Evolutionary conservation across 2,329 filamentous ascomycete genomes (phyloP), one percentile per base, ranked within the genome.

Genomic region (Talaromyces sp.): DNA sequence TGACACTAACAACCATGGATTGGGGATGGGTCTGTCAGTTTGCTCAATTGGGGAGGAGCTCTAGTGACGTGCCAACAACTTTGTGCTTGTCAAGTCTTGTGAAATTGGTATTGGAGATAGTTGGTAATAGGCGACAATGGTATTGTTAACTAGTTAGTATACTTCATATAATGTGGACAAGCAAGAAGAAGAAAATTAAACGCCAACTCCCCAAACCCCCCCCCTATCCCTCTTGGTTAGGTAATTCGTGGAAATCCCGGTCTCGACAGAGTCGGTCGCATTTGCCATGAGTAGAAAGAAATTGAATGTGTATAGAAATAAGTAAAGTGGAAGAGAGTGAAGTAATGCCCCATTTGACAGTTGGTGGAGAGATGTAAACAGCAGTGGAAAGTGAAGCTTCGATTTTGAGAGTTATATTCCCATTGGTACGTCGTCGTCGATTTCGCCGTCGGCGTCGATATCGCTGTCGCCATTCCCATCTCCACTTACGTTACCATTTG

Each of bases 361-460:
- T 22, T 2, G 6, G 10, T 24, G 24, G 33, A 22, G 22, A 56
- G n/a, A 24, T 24, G 45, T 3, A 11, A 47, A 24, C 13, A 22
- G 13, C 13, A 47, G n/a, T 11, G 7, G 9, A 31, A 10, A 14
- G 31, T 27, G 47, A 8, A 31, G 22, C 13, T 31, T 48, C 45
- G 41, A 3, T 48, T 27, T 50, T 6, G 45, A 48, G 9, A 13
- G 14, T 33, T 52, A 52, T 9, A 52, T 43, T 24, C 33, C 31
- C 45, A 65, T 62, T 14, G 39, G 35, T 22, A 65, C 43, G 7
- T 62, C 64, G 22, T 65, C 64, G 24, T 65, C 64, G 10, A 65
- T 57, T 14, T 65, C 64, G 33, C 64, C 64, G 24, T 65, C 63
- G 19, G 63, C 63, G 27, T 65, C 63, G 10, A 61, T 33, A 11